Conservation (phyloP, 2,329 filamentous ascomycete genomes). For the Alternaria consortialis region DNA sequence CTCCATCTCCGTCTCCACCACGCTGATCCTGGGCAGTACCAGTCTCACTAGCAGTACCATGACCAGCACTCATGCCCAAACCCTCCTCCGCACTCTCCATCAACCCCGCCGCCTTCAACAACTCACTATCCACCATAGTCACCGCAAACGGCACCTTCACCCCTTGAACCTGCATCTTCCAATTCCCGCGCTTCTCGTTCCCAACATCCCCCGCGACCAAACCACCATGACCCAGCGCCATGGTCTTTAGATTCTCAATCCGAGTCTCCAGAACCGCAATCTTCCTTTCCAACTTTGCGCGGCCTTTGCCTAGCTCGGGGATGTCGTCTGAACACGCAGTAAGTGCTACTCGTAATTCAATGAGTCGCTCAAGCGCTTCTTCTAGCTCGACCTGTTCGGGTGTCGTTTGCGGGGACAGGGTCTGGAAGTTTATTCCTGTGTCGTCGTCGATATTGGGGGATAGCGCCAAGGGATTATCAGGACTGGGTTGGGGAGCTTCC, state of each 20-base stretch:
- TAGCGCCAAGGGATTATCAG: slow-evolving; percentile 24
- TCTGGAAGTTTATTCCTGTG: neutral
- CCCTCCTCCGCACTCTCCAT: slow-evolving; percentile 25
- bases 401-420: slow-evolving; percentile 21
- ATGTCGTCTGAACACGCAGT: slow-evolving; percentile 26
- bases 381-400: slow-evolving; percentile 32
- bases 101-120: slow-evolving; percentile 42
- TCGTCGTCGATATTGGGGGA: slow-evolving; percentile 9
- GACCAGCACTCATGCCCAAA: neutral
- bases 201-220: slow-evolving; percentile 23
- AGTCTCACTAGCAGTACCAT: neutral
- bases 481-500: slow-evolving; percentile 23
- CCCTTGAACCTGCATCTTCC: slow-evolving; percentile 30
- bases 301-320: slow-evolving; percentile 25
- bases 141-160: slow-evolving; percentile 42
- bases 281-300: slow-evolving; percentile 27
- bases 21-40: neutral
- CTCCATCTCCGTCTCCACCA: slow-evolving; percentile 1
- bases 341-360: slow-evolving; percentile 31
- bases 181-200: slow-evolving; percentile 27
- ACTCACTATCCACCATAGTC: slow-evolving; percentile 40
- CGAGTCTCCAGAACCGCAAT: slow-evolving; percentile 27
- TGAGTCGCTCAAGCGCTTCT: slow-evolving; percentile 16
- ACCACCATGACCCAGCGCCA: slow-evolving; percentile 26
- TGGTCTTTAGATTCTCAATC: slow-evolving; percentile 27